Evolutionary conservation across 2,329 filamentous ascomycete species (phyloP), one percentile per base, ranked within the genome.

Genomic region (Hymenoscyphus repandus): DNA sequence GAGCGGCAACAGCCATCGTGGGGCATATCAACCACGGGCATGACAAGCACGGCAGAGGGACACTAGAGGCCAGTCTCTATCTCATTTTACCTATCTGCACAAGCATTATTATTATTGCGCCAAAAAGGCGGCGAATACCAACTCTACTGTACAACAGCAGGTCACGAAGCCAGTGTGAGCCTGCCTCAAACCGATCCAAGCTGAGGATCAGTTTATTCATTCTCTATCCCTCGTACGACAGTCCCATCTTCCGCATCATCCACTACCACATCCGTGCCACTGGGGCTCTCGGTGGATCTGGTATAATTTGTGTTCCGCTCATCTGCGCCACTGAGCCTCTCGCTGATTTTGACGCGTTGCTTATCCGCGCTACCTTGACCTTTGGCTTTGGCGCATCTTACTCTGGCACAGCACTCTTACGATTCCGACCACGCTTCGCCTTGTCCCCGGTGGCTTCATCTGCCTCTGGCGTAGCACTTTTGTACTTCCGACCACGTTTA

Each of bases 61-160:
- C 18, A 39, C 45, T 11, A 47, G 39, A 47, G 15, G 33, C 45
- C 39, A 10, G 45, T 7, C 45, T 47, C 43, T 55, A 55, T 53
- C 45, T 47, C 40, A 53, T 57, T 58, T 52, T 54, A 41, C 47
- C 47, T 47, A 47, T 56, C 53, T 47, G 34, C 31, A 47, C 34
- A 33, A 47, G 33, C 17, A 47, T 47, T 47, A 40, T 33, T 47
- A 39, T 40, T 47, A 47, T 18, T 47, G 44, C 48, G 53, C 53
- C 41, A 49, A 34, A 53, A 47, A 20, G 41, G 45, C 47, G 49
- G 52, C 47, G 43, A 55, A 46, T 38, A 52, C 44, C 31, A 57
- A 57, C 48, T 49, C 45, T 53, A 54, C 32, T 31, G 18, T 51
- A 53, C 30, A 49, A 37, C 43, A 56, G 52, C 44, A 55, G 40